Percentiles rank a stretch among this genome's conserved stretches.
Evolutionary conservation across 2,329 filamentous ascomycete species (phyloP).

Genomic region (Aspergillus novofumigatus): DNA sequence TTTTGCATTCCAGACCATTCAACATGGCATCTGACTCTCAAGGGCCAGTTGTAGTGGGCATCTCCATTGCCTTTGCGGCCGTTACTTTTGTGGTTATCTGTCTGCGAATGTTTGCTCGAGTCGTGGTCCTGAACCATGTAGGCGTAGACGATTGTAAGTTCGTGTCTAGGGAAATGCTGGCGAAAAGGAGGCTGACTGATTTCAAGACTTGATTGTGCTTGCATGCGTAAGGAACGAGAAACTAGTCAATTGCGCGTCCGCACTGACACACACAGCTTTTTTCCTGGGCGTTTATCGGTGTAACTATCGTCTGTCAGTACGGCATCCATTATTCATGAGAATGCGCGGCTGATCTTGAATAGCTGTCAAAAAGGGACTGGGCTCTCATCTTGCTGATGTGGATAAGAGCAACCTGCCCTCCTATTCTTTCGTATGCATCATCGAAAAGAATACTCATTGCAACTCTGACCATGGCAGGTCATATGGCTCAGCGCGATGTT

Average conservation of each 20-base stretch:
- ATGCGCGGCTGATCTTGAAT: neutral
- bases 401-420: conserved; percentile 9
- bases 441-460: neutral
- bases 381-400: conserved; percentile 11
- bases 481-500: conserved; percentile 49
- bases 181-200: conserved; percentile 4
- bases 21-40: conserved; percentile 25
- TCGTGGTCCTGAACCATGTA: conserved; percentile 33
- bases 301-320: conserved; percentile 30
- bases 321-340: neutral
- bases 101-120: conserved; percentile 38
- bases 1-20: conserved; percentile 1
- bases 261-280: conserved; percentile 21
- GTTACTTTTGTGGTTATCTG: conserved; percentile 36
- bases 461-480: conserved; percentile 18
- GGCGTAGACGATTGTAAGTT: conserved; percentile 29
- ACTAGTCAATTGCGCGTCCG: neutral
- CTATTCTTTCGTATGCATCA: conserved; percentile 17
- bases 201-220: conserved; percentile 26
- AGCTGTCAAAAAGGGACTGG: conserved; percentile 20
- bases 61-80: conserved; percentile 36
- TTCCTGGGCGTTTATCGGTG: conserved; percentile 35
- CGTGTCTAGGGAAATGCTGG: neutral
- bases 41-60: conserved; percentile 30
- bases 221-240: conserved; percentile 22